Evolutionary conservation across 148 eudicot genomes (phyloP), one percentile per base, ranked within the genome.

Genomic region (Diospyros kaki): DNA sequence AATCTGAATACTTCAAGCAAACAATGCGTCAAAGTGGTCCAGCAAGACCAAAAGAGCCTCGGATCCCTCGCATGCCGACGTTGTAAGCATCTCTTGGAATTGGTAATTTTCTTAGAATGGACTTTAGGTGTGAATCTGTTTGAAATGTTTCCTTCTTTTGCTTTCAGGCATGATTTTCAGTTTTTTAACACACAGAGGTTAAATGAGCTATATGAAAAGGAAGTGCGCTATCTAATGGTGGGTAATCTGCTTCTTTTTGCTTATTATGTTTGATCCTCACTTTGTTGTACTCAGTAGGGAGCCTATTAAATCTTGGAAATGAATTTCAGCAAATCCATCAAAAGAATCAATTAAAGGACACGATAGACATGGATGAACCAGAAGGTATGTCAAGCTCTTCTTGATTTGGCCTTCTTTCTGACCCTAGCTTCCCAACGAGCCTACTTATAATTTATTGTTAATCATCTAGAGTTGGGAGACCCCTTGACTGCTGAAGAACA

Each of bases 11-110:
- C 80, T 95, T 93, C 70, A 95, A 95, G 91, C 99, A 95, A 85
- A 95, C 99, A 55, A 84, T 95, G 96, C 98, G 99, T 65, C 98
- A 93, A 83, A 87, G 94, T 93, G 99, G 99, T 74, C 98, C 98
- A 14, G 86, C 93, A 51, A 88, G 80, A 81, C 94, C 93, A 0
- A 96, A 84, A 79, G 99, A 96, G 81, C 98, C 98, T 80, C 93
- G 99, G 56, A 91, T 96, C 70, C 99, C 98, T 76, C 99, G 99
- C 72, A 96, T 96, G 99, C 99, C 99, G 64, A 97, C 91, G 84
- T 75, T 93, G 99, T 96, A 84, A 88, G 98, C 40, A 45, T 64
- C 71, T 43, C 40, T 28, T 42, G 38, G 46, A 44, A 55, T 51
- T n/a, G 67, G 28, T 14, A 54, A 28, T 4, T 71, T 62, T 70